phyloP scores from a whole-genome alignment of 202 grass and related monocot species.

The Alloteropsis angusta region DNA sequence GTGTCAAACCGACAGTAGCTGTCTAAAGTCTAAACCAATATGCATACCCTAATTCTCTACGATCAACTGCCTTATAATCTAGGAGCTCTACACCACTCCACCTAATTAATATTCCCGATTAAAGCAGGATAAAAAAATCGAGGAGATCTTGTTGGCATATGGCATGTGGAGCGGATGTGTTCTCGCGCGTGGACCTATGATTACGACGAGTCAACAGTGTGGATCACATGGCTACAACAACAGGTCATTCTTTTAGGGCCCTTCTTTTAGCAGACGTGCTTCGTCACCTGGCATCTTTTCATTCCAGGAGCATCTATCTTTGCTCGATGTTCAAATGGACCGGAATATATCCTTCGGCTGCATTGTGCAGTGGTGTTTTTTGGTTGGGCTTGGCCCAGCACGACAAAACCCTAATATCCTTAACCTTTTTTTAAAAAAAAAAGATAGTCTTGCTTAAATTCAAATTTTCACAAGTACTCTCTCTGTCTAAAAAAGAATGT shows the following conservation, averaged over 20 bases:
- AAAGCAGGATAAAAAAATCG: neutral
- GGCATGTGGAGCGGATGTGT: neutral
- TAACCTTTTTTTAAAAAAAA: neutral
- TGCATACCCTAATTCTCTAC: too few relatives aligned
- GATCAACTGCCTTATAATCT: too few relatives aligned
- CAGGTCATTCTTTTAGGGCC: neutral
- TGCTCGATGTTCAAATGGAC: neutral
- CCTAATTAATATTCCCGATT: constrained; percentile 9
- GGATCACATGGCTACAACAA: neutral
- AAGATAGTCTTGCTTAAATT: too few relatives aligned
- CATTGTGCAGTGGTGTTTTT: neutral
- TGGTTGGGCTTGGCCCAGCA: neutral
- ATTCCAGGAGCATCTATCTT: constrained; percentile 5
- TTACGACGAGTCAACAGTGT: neutral
- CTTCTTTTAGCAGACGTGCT: neutral
- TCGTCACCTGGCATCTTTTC: neutral
- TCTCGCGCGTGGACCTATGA: neutral
- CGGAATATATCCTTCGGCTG: neutral
- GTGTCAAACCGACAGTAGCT: too few relatives aligned
- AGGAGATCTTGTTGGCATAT: neutral
- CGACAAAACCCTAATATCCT: neutral
- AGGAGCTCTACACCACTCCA: neutral
- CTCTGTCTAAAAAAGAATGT: too few relatives aligned
- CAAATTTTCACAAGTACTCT: too few relatives aligned
- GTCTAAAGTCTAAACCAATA: too few relatives aligned